phyloP scores from a whole-genome alignment of 2,329 filamentous ascomycete species.

The Epichloe elymi region DNA sequence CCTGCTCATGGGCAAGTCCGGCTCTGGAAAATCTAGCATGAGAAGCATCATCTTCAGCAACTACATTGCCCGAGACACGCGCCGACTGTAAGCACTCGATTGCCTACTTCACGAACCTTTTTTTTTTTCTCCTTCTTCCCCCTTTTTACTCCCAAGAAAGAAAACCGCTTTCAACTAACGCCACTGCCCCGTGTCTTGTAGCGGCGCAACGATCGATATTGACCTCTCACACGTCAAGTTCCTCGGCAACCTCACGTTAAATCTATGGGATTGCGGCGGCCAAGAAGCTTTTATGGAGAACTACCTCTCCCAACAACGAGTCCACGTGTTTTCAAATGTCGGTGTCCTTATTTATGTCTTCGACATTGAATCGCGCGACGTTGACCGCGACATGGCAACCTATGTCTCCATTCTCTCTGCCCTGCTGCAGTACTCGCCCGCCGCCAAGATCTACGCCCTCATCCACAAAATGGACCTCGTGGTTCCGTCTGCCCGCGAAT shows the following conservation, averaged over 20 bases:
- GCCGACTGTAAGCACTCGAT: conserved; percentile 47
- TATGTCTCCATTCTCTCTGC: conserved; percentile 86
- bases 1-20: conserved; percentile 85
- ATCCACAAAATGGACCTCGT: conserved; percentile 99
- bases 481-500: conserved; percentile 61
- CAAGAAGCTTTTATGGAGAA: conserved; percentile 99
- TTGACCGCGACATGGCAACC: conserved; percentile 82
- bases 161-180: not conserved
- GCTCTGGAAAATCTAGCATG: conserved; percentile 97
- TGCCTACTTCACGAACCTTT: too few relatives aligned
- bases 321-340: conserved; percentile 93
- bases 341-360: conserved; percentile 98
- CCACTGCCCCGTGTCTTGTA: conserved; percentile 11
- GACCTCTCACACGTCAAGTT: conserved; percentile 98
- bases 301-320: conserved; percentile 88
- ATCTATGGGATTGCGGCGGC: conserved; percentile 97
- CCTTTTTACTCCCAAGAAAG: not conserved
- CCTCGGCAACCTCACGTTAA: conserved; percentile 91
- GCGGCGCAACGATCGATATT: conserved; percentile 91
- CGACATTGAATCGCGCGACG: conserved; percentile 91
- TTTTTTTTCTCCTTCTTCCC: not conserved
- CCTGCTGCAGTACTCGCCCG: conserved; percentile 68
- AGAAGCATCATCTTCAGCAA: conserved; percentile 98
- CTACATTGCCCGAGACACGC: conserved; percentile 92
- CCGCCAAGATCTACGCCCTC: conserved; percentile 80